These are phyloP conservation scores for Quercus cerris DNA, from an alignment of 306 rosid genomes.

Conservation along the genomic window DNA sequence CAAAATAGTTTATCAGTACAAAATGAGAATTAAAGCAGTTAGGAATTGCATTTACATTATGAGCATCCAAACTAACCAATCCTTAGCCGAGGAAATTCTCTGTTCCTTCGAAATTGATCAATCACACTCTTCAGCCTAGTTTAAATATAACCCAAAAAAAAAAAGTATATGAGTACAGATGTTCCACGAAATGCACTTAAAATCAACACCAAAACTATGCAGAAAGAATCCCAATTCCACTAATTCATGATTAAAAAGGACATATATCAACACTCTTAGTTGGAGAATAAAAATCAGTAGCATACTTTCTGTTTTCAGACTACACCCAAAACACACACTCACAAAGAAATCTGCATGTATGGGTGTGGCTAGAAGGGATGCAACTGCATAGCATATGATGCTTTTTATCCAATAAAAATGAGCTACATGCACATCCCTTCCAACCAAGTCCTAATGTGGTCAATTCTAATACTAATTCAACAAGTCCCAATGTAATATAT, in stretches of 20 bases:
- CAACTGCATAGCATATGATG: too few species aligned
- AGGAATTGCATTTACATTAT: background rate
- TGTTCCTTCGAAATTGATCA: constrained; percentile 71
- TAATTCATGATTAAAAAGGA: background rate
- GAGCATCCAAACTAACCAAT: constrained; percentile 53
- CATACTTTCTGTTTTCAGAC: background rate
- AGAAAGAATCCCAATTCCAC: background rate
- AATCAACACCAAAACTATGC: background rate
- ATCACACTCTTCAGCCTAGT: constrained; percentile 84
- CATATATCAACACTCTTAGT: background rate
- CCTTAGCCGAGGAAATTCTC: constrained; percentile 77
- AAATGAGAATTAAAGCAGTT: background rate
- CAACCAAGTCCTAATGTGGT: too few species aligned
- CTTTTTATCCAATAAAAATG: too few species aligned
- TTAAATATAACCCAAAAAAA: constrained; percentile 21
- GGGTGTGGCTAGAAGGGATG: too few species aligned
- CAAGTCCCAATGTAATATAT: too few species aligned
- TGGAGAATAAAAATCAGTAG: background rate
- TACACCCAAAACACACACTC: too few species aligned
- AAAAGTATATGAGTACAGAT: constrained; percentile 4
- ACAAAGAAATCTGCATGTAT: too few species aligned
- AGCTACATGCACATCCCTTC: too few species aligned
- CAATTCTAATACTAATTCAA: too few species aligned
- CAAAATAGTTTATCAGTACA: background rate
- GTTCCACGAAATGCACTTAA: background rate